These are phyloP conservation scores for Lepidium aucheri DNA, from an alignment of 345 rosid species.

Conservation along the genomic window DNA sequence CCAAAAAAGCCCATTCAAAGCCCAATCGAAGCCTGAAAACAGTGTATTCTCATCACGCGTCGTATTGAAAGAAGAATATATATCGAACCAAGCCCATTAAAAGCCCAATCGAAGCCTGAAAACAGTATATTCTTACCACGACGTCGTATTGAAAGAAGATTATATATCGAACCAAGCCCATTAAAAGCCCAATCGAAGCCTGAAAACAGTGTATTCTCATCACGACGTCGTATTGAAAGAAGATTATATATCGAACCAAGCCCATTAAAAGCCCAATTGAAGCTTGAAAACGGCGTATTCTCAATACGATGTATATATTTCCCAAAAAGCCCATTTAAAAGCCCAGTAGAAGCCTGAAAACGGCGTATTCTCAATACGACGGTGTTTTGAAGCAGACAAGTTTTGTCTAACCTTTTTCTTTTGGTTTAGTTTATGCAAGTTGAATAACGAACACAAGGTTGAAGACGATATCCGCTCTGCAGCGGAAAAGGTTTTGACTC, in stretches of 20 bases:
- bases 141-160: no score
- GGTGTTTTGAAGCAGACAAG: background rate
- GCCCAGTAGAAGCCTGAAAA: background rate
- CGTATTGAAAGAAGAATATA: no score
- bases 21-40: background rate
- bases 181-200: background rate
- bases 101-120: background rate
- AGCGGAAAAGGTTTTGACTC: slow-evolving; percentile 2
- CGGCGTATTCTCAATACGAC: background rate
- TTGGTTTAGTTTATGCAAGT: background rate
- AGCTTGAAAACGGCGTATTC: background rate
- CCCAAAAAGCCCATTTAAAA: background rate
- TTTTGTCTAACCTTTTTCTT: background rate
- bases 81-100: slow-evolving; percentile 1
- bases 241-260: background rate
- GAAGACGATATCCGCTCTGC: slow-evolving; percentile 4
- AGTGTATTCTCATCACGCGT: no score
- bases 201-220: background rate
- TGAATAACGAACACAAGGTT: background rate
- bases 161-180: no score
- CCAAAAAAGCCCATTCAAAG: background rate
- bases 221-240: background rate
- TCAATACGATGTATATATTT: background rate
- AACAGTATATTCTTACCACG: no score
- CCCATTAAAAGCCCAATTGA: background rate